These are phyloP conservation scores for Hypoxylon cercidicola DNA, from an alignment of 495 filamentous ascomycete species.

Conservation along the genomic window DNA sequence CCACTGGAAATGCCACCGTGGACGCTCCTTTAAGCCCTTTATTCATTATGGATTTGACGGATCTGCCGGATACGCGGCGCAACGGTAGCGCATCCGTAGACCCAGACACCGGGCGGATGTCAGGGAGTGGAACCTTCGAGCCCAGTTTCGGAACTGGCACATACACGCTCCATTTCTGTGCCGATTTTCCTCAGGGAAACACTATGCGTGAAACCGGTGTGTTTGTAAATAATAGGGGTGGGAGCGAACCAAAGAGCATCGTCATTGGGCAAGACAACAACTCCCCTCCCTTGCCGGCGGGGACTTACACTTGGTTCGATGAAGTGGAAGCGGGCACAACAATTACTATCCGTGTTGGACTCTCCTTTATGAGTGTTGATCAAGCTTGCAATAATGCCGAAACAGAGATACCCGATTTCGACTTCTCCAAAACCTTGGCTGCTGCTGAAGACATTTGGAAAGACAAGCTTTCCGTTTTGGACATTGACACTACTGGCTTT, in stretches of 20 bases:
- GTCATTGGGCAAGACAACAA: slow-evolving; percentile 63
- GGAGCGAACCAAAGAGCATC: slow-evolving; percentile 59
- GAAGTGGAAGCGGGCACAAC: slow-evolving; percentile 52
- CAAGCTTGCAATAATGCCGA: slow-evolving; percentile 71
- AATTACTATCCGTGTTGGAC: slow-evolving; percentile 66
- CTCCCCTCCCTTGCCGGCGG: slow-evolving; percentile 67
- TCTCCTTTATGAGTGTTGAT: slow-evolving; percentile 70
- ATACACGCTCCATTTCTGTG: slow-evolving; percentile 69
- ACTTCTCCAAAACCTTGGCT: slow-evolving; percentile 63
- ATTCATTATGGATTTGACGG: slow-evolving; percentile 69
- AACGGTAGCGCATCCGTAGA: slow-evolving; percentile 66
- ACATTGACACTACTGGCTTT: slow-evolving; percentile 56
- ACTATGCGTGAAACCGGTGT: slow-evolving; percentile 68
- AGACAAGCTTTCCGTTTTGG: slow-evolving; percentile 65
- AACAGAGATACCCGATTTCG: slow-evolving; percentile 66
- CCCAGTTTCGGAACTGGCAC: slow-evolving; percentile 73
- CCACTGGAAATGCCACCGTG: slow-evolving; percentile 40
- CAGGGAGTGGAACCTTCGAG: slow-evolving; percentile 68
- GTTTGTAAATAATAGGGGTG: slow-evolving; percentile 65
- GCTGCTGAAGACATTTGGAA: slow-evolving; percentile 66
- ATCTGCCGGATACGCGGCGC: slow-evolving; percentile 67
- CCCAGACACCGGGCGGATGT: slow-evolving; percentile 64
- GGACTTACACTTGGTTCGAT: slow-evolving; percentile 68
- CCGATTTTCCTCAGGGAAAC: slow-evolving; percentile 68
- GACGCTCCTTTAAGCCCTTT: slow-evolving; percentile 63